A percentile compares a stretch with the other conserved stretches of the same genome.
Evolutionary conservation across 2,329 filamentous ascomycete genomes (phyloP).

Genomic region (Nigrospora oryzae): DNA sequence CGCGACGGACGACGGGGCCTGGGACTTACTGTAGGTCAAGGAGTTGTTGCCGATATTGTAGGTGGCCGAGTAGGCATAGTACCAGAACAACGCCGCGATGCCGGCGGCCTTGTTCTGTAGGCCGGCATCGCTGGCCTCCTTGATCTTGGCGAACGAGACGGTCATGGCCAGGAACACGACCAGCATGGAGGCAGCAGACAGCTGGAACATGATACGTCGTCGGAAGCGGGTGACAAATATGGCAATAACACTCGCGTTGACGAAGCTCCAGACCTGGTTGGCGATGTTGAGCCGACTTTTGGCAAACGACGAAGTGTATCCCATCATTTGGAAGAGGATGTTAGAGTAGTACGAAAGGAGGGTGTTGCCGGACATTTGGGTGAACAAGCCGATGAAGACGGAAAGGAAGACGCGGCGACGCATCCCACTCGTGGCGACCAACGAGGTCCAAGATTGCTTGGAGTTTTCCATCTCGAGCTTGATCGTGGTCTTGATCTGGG

Average conservation of each 20-base stretch:
- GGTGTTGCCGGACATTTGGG: constrained; percentile 44
- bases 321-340: constrained; percentile 34
- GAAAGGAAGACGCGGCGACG: constrained; percentile 39
- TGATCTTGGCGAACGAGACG: constrained; percentile 31
- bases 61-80: constrained; percentile 48
- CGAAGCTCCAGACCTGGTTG: constrained; percentile 33
- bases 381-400: constrained; percentile 41
- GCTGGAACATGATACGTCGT: constrained; percentile 26
- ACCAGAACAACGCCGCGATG: constrained; percentile 41
- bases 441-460: constrained; percentile 43
- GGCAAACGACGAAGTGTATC: constrained; percentile 27
- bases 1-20: not conserved
- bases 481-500: constrained; percentile 8
- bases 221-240: constrained; percentile 29
- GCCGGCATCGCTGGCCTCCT: constrained; percentile 20
- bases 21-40: constrained; percentile 47
- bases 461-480: constrained; percentile 39
- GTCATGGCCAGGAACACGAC: constrained; percentile 42
- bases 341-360: constrained; percentile 34
- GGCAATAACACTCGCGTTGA: constrained; percentile 31
- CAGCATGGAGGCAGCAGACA: constrained; percentile 33
- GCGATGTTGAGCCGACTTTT: constrained; percentile 39
- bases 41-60: constrained; percentile 63
- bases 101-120: constrained; percentile 16
- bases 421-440: constrained; percentile 41